These are phyloP conservation scores for Ophiostoma fasciatum DNA, from an alignment of 2,329 filamentous ascomycete species.

Conservation along the genomic window DNA sequence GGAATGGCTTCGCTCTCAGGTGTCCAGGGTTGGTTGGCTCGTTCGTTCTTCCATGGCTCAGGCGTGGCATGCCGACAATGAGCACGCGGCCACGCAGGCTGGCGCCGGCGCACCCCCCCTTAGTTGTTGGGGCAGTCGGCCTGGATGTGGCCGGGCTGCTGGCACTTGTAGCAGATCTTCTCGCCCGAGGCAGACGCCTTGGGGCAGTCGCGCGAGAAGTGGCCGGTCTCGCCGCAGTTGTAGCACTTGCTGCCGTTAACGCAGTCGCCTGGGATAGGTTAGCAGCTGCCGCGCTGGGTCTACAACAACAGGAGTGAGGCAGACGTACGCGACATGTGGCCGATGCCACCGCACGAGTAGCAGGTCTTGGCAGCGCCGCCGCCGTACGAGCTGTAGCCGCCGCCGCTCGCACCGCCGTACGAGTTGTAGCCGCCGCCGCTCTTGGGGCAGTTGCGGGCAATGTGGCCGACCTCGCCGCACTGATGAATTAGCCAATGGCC, in stretches of 20 bases:
- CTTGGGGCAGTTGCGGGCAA: slow-evolving; percentile 79
- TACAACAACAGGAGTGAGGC: neutral
- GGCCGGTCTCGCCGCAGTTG: slow-evolving; percentile 91
- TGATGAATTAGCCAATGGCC: slow-evolving; percentile 18
- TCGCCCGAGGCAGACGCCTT: slow-evolving; percentile 76
- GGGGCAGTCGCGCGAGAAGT: slow-evolving; percentile 91
- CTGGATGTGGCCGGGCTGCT: slow-evolving; percentile 77
- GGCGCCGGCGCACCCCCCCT: slow-evolving; percentile 8
- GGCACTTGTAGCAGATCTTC: slow-evolving; percentile 98
- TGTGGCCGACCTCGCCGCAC: slow-evolving; percentile 93
- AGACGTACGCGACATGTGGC: slow-evolving; percentile 79
- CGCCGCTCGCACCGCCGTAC: slow-evolving; percentile 30
- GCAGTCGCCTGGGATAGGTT: slow-evolving; percentile 58
- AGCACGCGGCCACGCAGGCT: slow-evolving; percentile 8
- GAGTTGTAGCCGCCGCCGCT: slow-evolving; percentile 36
- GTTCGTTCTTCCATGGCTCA: slow-evolving; percentile 8
- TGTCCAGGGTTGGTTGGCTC: slow-evolving; percentile 7
- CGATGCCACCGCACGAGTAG: slow-evolving; percentile 95
- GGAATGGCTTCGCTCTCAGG: slow-evolving; percentile 4
- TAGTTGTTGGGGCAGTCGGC: slow-evolving; percentile 78
- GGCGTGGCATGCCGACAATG: slow-evolving; percentile 7
- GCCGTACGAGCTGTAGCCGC: slow-evolving; percentile 20
- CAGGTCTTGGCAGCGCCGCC: slow-evolving; percentile 53
- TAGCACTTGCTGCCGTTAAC: slow-evolving; percentile 99
- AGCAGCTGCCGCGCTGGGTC: too few species aligned